These are phyloP conservation scores for Suhomyces prunicola DNA, from an alignment of 805 yeast genomes.

Conservation along the genomic window DNA sequence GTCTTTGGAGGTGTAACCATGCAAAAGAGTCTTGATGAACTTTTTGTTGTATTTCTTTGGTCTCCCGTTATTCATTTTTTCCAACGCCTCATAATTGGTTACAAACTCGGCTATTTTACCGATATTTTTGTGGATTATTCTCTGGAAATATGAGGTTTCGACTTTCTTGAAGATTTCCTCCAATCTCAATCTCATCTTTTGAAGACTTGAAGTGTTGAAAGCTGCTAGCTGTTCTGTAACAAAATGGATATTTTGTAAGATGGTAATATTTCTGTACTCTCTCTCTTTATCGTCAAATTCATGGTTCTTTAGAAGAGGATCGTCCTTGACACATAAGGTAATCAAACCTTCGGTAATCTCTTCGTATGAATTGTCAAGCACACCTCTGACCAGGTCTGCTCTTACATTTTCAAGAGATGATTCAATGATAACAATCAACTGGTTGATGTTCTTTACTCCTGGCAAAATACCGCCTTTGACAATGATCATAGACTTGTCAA, in stretches of 20 bases:
- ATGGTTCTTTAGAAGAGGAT: conserved; percentile 41
- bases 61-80: conserved; percentile 48
- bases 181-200: conserved; percentile 22
- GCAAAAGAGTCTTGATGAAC: conserved; percentile 54
- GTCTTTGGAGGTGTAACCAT: conserved; percentile 57
- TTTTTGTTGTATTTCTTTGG: conserved; percentile 64
- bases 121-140: conserved; percentile 44
- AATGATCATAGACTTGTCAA: conserved; percentile 33
- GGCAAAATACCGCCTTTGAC: conserved; percentile 38
- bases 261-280: conserved; percentile 37
- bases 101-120: conserved; percentile 70
- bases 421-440: conserved; percentile 32
- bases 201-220: conserved; percentile 21
- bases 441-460: conserved; percentile 31
- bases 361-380: conserved; percentile 30
- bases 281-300: conserved; percentile 44
- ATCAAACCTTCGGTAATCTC: conserved; percentile 32
- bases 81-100: conserved; percentile 54
- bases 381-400: conserved; percentile 16
- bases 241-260: conserved; percentile 37
- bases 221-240: conserved; percentile 32
- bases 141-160: conserved; percentile 32
- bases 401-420: conserved; percentile 27
- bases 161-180: conserved; percentile 26
- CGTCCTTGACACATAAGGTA: conserved; percentile 37